A percentile compares a stretch with the other conserved stretches of the same genome.
Conservation (phyloP, 352 stramenopile species). For the Pythium utonaiense region DNA sequence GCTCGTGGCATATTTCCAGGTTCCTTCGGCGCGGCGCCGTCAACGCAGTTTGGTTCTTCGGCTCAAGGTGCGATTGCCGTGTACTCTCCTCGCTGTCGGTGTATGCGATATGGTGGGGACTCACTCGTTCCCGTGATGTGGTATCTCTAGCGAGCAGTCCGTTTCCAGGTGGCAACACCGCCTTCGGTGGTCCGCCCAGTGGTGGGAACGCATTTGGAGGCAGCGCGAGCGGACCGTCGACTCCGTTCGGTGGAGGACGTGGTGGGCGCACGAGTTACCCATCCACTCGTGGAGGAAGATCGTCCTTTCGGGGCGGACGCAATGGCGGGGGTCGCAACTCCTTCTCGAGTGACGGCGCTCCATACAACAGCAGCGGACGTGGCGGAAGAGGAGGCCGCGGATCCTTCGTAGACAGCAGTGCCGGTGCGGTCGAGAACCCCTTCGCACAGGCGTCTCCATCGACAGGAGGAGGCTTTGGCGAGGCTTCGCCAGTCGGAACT, state of each 20-base stretch:
- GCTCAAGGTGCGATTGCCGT: constrained; percentile 16
- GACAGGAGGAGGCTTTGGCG: constrained; percentile 3
- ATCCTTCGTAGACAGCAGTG: background rate
- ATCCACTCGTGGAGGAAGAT: constrained; percentile 10
- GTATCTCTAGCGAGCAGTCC: constrained; percentile 10
- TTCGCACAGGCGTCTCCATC: background rate
- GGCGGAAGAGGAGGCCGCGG: background rate
- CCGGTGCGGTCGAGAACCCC: background rate
- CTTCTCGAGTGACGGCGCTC: background rate
- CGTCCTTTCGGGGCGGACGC: constrained; percentile 7
- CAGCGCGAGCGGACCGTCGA: background rate
- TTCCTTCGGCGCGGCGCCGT: constrained; percentile 16
- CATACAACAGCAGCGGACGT: background rate
- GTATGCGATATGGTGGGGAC: no score
- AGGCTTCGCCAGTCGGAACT: background rate
- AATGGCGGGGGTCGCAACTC: constrained; percentile 4
- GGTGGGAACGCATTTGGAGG: background rate
- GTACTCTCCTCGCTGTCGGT: background rate
- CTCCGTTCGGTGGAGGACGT: constrained; percentile 13
- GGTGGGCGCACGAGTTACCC: constrained; percentile 2
- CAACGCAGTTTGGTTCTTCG: constrained; percentile 17
- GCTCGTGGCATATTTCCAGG: constrained; percentile 20
- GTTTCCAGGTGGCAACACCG: constrained; percentile 17
- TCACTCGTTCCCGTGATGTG: no score
- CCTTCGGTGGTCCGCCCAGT: constrained; percentile 5